Evolutionary conservation across 345 rosid species (phyloP).

Genomic region (Xanthoceras sorbifolium): DNA sequence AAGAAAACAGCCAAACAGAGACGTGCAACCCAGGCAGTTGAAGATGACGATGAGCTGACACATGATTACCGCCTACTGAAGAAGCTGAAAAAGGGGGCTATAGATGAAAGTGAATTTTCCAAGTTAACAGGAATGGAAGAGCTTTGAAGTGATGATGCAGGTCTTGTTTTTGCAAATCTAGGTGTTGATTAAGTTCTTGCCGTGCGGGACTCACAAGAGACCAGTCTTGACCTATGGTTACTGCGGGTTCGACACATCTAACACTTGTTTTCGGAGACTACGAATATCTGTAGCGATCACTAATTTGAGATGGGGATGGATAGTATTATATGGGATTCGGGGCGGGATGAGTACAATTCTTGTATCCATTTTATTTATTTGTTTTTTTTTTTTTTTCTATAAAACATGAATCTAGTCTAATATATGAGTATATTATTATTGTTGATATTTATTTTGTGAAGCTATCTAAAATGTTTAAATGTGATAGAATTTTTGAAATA

Average conservation of each 20-base stretch:
- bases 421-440: no score
- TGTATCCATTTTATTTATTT: no score
- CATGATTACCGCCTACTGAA: slow-evolving; percentile 62
- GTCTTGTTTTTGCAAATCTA: neutral
- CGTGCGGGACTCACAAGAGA: neutral
- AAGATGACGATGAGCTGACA: slow-evolving; percentile 76
- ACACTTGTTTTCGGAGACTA: neutral
- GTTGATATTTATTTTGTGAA: no score
- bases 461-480: no score
- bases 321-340: no score
- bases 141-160: slow-evolving; percentile 29
- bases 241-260: neutral
- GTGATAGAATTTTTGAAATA: no score
- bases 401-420: no score
- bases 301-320: no score
- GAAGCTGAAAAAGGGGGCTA: slow-evolving; percentile 68
- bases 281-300: neutral
- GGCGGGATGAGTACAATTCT: no score
- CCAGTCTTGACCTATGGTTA: neutral
- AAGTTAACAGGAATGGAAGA: slow-evolving; percentile 77
- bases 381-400: no score
- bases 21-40: slow-evolving; percentile 68
- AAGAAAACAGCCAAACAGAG: slow-evolving; percentile 87
- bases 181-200: neutral
- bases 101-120: slow-evolving; percentile 68